Evolutionary conservation across 2,329 filamentous ascomycete genomes (phyloP).

Genomic region (Scedosporium minutisporum): DNA sequence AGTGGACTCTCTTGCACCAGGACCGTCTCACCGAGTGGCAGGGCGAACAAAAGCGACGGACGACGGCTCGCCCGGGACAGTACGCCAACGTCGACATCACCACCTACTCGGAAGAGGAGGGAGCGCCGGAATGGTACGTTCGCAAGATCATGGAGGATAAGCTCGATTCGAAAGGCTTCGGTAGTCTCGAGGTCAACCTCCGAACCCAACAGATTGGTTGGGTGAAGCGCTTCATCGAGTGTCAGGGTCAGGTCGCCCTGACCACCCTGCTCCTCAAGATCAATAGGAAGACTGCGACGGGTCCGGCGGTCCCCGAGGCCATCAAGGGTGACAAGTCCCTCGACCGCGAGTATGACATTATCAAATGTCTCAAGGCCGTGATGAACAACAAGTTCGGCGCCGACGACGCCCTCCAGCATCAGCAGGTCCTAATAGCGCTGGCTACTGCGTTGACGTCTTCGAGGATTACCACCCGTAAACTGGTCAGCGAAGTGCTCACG

Average conservation of each 20-base stretch:
- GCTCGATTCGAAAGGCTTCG: constrained; percentile 82
- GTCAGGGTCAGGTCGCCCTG: constrained; percentile 90
- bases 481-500: constrained; percentile 92
- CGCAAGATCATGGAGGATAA: constrained; percentile 93
- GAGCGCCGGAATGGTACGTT: constrained; percentile 96
- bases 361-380: constrained; percentile 56
- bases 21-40: constrained; percentile 90
- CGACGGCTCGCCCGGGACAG: constrained; percentile 62
- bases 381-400: constrained; percentile 45
- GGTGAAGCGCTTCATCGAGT: constrained; percentile 95
- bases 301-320: constrained; percentile 54
- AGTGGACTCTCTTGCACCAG: constrained; percentile 95
- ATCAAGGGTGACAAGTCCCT: constrained; percentile 63
- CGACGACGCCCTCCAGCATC: constrained; percentile 84
- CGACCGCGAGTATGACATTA: constrained; percentile 90
- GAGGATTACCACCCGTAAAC: constrained; percentile 80
- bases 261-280: constrained; percentile 91
- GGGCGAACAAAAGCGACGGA: constrained; percentile 81
- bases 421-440: constrained; percentile 81
- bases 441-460: constrained; percentile 81
- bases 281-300: constrained; percentile 73
- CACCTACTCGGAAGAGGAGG: constrained; percentile 81
- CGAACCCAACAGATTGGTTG: constrained; percentile 95
- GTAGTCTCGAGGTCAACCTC: constrained; percentile 87
- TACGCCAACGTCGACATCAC: constrained; percentile 62